Base-by-base conservation (phyloP, 2,329 filamentous ascomycete species). In the Diaporthe sp. region DNA sequence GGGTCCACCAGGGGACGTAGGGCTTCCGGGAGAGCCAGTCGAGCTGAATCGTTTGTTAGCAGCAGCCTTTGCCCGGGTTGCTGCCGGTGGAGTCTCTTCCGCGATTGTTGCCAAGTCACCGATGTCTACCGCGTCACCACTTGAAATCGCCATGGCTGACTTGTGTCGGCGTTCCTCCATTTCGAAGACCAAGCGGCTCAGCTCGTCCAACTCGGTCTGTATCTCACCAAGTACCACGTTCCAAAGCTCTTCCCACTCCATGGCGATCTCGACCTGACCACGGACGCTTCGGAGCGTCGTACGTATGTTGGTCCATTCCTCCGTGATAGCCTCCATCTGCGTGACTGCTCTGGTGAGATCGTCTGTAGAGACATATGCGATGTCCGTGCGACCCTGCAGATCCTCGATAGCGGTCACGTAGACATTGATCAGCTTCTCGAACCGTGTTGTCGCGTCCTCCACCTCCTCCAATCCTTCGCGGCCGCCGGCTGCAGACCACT, bases 241-340 rank as follows among this genome's bases (percentile, higher is more conserved):
- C 96, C 97, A 98, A 47, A 99, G 88, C 84, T 98, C 96, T 82
- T 98, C 96, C 96, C 96, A 99, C 81, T 99, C 97, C 95, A 98
- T 97, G 61, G 97, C 97, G 74, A 98, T 92, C 83, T 98, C 97
- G 25, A 99, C 96, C 81, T 98, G 96, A 63, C 90, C 90, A 81
- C 97, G 97, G 72, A 98, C 93, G 35, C 85, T 92, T 76, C 93
- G 93, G 68, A 99, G 86, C 1, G 93, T 93, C 55, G 86, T 88
- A 79, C 95, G 94, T 79, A 98, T 96, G 77, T 92, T 92, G 58
- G 91, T 88, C 97, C 97, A 99, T 79, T 96, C 94, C 47, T 88
- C 88, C 75, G 98, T 86, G 74, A 98, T 97, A 27, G 88, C 88
- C 79, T 98, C 96, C 94, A 98, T 98, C 84, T 98, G 95, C 15